These are phyloP conservation scores for Cladosporium sp. DNA, from an alignment of 2,329 filamentous ascomycete genomes.

Conservation along the genomic window DNA sequence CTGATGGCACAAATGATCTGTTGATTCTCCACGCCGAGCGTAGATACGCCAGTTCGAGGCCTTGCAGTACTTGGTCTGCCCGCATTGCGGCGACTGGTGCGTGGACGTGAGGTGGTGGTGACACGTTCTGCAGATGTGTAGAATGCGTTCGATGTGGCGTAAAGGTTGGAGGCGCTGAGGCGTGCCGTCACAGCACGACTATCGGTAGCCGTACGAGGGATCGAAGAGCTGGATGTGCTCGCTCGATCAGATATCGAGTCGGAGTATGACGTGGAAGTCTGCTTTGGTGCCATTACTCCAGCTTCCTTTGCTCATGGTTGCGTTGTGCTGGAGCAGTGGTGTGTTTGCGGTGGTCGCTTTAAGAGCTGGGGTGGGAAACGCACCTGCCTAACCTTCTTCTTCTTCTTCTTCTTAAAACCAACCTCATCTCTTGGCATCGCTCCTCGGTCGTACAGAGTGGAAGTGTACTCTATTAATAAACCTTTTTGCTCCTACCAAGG, in stretches of 20 bases:
- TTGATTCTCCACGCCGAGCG: slow-evolving; percentile 56
- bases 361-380: background rate
- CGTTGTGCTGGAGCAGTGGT: background rate
- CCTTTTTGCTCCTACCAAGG: too few relatives aligned
- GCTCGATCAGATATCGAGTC: background rate
- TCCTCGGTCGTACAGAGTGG: background rate
- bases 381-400: background rate
- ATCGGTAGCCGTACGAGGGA: background rate
- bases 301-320: background rate
- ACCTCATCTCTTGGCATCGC: background rate
- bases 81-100: slow-evolving; percentile 20
- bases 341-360: background rate
- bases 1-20: slow-evolving; percentile 83
- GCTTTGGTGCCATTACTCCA: background rate
- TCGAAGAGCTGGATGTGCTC: background rate
- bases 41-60: slow-evolving; percentile 54
- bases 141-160: background rate
- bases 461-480: background rate
- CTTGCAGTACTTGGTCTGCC: slow-evolving; percentile 38
- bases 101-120: slow-evolving; percentile 21
- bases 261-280: background rate
- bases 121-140: background rate
- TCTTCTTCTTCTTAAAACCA: background rate
- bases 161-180: background rate
- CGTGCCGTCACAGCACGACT: background rate